Percentiles rank a stretch among this genome's conserved stretches.
Evolutionary conservation across 192 early-diverging fungal species (phyloP).

Genomic region (Jimgerdemannia flammicorona): DNA sequence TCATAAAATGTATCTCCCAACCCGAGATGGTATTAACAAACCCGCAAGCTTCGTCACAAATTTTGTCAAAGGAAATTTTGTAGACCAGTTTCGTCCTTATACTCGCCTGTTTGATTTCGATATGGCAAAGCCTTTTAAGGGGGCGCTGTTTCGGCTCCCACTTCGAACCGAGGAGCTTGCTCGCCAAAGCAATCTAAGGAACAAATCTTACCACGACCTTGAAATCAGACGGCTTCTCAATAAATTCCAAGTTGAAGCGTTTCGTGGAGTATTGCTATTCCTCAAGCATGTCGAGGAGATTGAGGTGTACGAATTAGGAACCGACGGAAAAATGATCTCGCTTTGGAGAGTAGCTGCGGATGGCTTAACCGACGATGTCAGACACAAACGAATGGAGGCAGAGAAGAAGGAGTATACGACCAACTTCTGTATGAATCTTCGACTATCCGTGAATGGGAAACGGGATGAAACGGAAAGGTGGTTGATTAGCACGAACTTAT

Average conservation of each 20-base stretch:
- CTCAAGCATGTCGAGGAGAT: conserved; percentile 3
- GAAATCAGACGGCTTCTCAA: not conserved
- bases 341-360: no score
- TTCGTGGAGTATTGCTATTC: conserved; percentile 2
- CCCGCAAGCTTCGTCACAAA: conserved; percentile 5
- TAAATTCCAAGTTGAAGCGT: not conserved
- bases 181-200: not conserved
- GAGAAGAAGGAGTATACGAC: no score
- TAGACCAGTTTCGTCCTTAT: no score
- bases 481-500: no score
- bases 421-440: no score
- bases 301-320: not conserved
- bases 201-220: not conserved
- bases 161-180: conserved; percentile 1
- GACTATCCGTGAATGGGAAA: no score
- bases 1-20: conserved; percentile 5
- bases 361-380: no score
- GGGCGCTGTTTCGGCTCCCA: conserved; percentile 25
- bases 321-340: no score
- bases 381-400: no score
- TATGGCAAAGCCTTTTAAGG: conserved; percentile 17
- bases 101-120: not conserved
- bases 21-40: no score
- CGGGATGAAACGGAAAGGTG: no score
- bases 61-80: no score